Conservation (phyloP, 192 early-diverging fungal genomes). For the Entomortierella chlamydospora region DNA sequence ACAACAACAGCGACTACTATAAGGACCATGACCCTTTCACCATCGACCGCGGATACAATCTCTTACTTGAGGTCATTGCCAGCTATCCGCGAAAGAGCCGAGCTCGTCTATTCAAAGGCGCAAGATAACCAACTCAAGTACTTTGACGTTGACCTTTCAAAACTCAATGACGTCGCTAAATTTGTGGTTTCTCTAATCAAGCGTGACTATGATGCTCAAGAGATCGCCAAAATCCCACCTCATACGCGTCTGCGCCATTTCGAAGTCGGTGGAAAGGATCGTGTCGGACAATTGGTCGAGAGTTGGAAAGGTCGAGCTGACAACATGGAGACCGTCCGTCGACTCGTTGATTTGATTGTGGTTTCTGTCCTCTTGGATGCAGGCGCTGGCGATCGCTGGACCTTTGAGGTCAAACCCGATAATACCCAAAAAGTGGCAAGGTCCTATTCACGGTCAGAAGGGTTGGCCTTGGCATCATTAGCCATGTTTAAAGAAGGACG, state of each 20-base stretch:
- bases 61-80: slow-evolving; percentile 72
- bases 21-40: slow-evolving; percentile 26
- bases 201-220: slow-evolving; percentile 70
- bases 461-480: slow-evolving; percentile 85
- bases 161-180: slow-evolving; percentile 74
- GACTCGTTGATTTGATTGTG: slow-evolving; percentile 86
- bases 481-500: slow-evolving; percentile 86
- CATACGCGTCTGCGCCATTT: slow-evolving; percentile 93
- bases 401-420: slow-evolving; percentile 66
- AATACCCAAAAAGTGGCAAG: slow-evolving; percentile 51
- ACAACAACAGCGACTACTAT: neutral
- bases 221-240: slow-evolving; percentile 77
- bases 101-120: slow-evolving; percentile 69
- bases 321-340: slow-evolving; percentile 68
- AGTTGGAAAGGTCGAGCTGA: slow-evolving; percentile 56
- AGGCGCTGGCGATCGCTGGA: slow-evolving; percentile 89
- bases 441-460: slow-evolving; percentile 80
- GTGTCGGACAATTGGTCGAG: slow-evolving; percentile 60
- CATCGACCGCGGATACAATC: slow-evolving; percentile 49
- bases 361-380: slow-evolving; percentile 94
- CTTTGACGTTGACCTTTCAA: slow-evolving; percentile 77
- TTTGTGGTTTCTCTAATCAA: slow-evolving; percentile 73
- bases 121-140: slow-evolving; percentile 68
- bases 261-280: slow-evolving; percentile 64
- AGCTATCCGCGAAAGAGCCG: slow-evolving; percentile 80